Conservation (phyloP, 371 early-diverging fungal species). For the Mortierella sp. region DNA sequence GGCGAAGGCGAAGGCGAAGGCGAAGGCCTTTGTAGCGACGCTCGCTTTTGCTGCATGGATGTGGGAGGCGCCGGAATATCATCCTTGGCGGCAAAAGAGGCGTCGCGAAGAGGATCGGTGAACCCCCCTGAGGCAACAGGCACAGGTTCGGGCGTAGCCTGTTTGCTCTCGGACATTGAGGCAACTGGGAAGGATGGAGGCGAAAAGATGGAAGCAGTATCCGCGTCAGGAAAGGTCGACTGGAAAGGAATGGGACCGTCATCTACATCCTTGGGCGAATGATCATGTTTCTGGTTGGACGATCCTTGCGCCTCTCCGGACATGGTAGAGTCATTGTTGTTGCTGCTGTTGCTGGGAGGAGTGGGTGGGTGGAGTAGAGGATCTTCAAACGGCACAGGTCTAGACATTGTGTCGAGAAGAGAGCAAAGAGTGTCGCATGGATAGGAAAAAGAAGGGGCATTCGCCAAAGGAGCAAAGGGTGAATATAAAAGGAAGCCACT, state of each 20-base stretch:
- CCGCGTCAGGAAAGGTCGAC: constrained; percentile 8
- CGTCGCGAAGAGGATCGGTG: constrained; percentile 29
- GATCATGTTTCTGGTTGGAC: neutral
- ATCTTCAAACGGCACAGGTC: constrained; percentile 46
- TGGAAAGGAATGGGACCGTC: constrained; percentile 52
- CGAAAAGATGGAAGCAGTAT: constrained; percentile 24
- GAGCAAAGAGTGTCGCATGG: no score
- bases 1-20: neutral
- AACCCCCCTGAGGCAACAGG: neutral
- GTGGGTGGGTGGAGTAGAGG: constrained; percentile 47
- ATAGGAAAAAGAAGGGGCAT: no score
- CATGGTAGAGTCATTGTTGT: neutral
- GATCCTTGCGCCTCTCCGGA: constrained; percentile 6
- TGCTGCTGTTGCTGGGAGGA: constrained; percentile 18
- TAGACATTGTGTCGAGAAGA: constrained; percentile 27
- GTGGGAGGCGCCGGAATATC: neutral
- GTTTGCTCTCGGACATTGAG: neutral
- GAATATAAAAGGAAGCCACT: no score
- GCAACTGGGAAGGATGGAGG: constrained; percentile 22
- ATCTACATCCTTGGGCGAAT: constrained; percentile 24
- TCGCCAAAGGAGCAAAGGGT: no score
- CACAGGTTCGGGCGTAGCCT: no score
- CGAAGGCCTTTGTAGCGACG: neutral
- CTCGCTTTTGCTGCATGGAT: constrained; percentile 1
- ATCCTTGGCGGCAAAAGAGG: constrained; percentile 4